These are phyloP conservation scores for Biancaea sappan DNA, from an alignment of 306 rosid species.

Conservation along the genomic window DNA sequence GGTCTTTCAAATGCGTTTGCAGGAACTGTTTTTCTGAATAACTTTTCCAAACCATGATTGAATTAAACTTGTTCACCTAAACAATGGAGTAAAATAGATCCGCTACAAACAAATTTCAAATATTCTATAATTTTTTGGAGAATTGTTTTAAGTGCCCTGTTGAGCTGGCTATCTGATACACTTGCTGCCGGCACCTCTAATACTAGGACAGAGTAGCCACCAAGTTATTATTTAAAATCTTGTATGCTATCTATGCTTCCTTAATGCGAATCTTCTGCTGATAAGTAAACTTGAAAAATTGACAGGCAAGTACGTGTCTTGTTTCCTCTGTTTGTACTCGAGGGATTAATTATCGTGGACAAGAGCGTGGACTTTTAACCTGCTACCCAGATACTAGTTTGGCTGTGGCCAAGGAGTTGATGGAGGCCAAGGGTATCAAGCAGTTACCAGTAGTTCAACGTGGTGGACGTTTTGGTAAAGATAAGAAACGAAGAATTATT, in stretches of 20 bases:
- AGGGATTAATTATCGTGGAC: conserved; percentile 80
- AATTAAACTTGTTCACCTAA: background rate
- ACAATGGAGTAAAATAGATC: conserved; percentile 1
- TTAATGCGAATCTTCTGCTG: conserved; percentile 17
- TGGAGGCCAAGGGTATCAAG: conserved; percentile 93
- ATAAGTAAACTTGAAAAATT: conserved; percentile 29
- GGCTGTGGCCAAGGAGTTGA: conserved; percentile 86
- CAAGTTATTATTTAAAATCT: conserved; percentile 18
- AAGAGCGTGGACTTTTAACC: conserved; percentile 76
- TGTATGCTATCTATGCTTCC: background rate
- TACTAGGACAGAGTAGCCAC: conserved; percentile 14
- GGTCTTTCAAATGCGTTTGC: background rate
- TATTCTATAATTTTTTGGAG: conserved; percentile 17
- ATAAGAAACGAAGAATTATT: conserved; percentile 65
- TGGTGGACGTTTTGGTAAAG: conserved; percentile 45
- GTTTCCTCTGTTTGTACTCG: conserved; percentile 91
- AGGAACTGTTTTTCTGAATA: conserved; percentile 17
- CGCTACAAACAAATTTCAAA: background rate
- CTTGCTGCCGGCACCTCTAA: conserved; percentile 14
- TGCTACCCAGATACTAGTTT: conserved; percentile 80
- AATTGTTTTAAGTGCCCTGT: conserved; percentile 11
- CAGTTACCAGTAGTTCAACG: conserved; percentile 95
- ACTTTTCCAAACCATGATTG: conserved; percentile 2
- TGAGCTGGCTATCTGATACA: background rate
- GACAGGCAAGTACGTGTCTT: conserved; percentile 60